These are phyloP conservation scores for Dendrocalamus latiflorus DNA, from an alignment of 202 grass and related monocot genomes.

Conservation along the genomic window DNA sequence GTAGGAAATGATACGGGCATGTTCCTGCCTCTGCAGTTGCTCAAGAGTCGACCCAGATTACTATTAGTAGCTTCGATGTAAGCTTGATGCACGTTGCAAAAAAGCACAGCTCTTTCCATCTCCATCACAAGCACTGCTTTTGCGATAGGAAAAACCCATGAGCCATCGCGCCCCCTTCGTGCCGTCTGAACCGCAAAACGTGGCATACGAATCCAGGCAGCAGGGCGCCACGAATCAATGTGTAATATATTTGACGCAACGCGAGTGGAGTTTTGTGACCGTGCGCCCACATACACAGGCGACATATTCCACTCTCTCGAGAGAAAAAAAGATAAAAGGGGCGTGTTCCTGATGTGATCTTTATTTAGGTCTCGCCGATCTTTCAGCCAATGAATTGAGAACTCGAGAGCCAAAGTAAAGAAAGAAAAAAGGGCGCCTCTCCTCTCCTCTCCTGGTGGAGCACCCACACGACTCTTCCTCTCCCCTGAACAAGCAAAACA, in stretches of 20 bases:
- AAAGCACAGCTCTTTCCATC: neutral
- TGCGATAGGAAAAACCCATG: neutral
- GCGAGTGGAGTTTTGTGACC: conserved; percentile 7
- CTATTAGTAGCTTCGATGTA: too few relatives aligned
- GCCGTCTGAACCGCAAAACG: neutral
- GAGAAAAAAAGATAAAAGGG: neutral
- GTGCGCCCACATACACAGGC: conserved; percentile 17
- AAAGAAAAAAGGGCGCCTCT: neutral
- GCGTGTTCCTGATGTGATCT: neutral
- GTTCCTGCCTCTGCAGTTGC: too few relatives aligned
- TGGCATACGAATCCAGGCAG: neutral
- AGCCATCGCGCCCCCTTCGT: neutral
- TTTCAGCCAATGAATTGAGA: neutral
- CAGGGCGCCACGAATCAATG: neutral
- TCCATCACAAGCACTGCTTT: neutral
- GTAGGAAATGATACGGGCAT: too few relatives aligned
- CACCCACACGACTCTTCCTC: neutral
- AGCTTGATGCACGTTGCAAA: too few relatives aligned
- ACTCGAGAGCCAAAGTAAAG: neutral
- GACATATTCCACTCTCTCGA: conserved; percentile 16
- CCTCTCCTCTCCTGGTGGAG: neutral
- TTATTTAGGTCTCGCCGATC: conserved; percentile 6
- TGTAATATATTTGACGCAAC: neutral
- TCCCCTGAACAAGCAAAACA: conserved; percentile 1
- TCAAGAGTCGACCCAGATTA: too few relatives aligned